Percentiles rank a stretch among this genome's conserved stretches.
Conservation (phyloP, 495 filamentous ascomycete genomes). For the Aspergillus egyptiacus region DNA sequence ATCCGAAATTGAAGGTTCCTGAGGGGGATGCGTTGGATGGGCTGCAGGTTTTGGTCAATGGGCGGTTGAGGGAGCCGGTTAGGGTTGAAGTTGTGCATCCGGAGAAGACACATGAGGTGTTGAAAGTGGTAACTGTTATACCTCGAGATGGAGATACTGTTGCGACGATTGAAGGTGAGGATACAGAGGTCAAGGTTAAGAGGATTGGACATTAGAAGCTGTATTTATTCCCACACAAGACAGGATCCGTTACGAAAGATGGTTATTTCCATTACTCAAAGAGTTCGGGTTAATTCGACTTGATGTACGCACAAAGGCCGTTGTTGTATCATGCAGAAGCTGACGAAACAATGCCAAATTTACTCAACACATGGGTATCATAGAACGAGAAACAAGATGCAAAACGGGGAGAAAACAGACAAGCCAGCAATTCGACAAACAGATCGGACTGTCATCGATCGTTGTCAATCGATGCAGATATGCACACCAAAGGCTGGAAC, state of each 20-base stretch:
- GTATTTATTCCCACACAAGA: neutral
- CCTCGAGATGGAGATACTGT: slow-evolving; percentile 4
- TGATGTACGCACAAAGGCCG: slow-evolving; percentile 6
- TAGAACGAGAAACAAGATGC: slow-evolving; percentile 6
- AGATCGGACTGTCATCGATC: slow-evolving; percentile 4
- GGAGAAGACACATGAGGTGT: slow-evolving; percentile 26
- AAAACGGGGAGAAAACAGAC: slow-evolving; percentile 2
- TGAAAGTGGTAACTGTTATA: slow-evolving; percentile 20
- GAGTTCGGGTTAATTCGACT: neutral
- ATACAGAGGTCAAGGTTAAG: slow-evolving; percentile 14
- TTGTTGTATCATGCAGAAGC: slow-evolving; percentile 9
- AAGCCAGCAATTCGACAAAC: slow-evolving; percentile 5
- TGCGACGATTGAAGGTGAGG: slow-evolving; percentile 10
- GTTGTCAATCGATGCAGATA: neutral
- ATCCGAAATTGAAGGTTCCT: slow-evolving; percentile 29
- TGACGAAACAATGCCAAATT: slow-evolving; percentile 10
- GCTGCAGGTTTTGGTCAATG: slow-evolving; percentile 37
- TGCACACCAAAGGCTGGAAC: neutral
- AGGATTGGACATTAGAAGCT: slow-evolving; percentile 8
- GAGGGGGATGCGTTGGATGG: slow-evolving; percentile 33
- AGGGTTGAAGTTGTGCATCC: slow-evolving; percentile 35
- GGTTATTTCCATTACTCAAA: neutral
- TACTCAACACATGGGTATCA: slow-evolving; percentile 26
- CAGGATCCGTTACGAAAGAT: neutral
- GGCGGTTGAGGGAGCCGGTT: slow-evolving; percentile 18